A percentile compares a stretch with the other conserved stretches of the same genome.
These are phyloP conservation scores for Sicyos edulis DNA, from an alignment of 306 rosid species.

Conservation along the genomic window DNA sequence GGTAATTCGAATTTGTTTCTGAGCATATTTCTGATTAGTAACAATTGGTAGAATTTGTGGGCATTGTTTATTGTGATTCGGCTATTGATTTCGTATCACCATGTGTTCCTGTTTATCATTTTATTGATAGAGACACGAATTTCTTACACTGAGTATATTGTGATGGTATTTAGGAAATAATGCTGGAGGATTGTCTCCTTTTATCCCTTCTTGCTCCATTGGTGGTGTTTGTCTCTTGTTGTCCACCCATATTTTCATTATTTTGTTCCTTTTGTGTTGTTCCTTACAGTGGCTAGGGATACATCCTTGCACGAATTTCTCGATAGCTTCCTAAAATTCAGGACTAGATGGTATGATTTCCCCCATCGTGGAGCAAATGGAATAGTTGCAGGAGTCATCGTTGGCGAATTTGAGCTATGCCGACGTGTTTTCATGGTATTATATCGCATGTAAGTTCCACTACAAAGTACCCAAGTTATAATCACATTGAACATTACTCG, in stretches of 20 bases:
- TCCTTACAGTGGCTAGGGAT: slow-evolving; percentile 69
- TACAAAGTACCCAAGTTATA: slow-evolving; percentile 13
- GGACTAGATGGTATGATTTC: slow-evolving; percentile 95
- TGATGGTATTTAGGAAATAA: not conserved
- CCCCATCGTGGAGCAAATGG: slow-evolving; percentile 70
- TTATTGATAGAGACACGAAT: not conserved
- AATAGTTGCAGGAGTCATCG: slow-evolving; percentile 81
- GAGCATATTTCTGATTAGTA: slow-evolving; percentile 1
- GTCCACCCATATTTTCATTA: not conserved
- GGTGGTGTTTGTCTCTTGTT: not conserved
- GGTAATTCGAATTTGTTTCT: slow-evolving; percentile 33
- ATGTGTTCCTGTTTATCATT: not conserved
- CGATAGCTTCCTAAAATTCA: slow-evolving; percentile 78
- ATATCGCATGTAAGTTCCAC: slow-evolving; percentile 77
- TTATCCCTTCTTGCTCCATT: not conserved
- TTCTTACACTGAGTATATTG: not conserved
- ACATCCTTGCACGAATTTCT: slow-evolving; percentile 77
- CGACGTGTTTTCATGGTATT: slow-evolving; percentile 90
- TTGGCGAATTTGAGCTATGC: slow-evolving; percentile 75
- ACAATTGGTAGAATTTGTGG: not conserved
- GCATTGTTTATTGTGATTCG: not conserved
- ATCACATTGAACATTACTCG: not conserved
- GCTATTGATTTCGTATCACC: not conserved
- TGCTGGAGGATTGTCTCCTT: not conserved
- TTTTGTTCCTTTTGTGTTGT: not conserved